Base-by-base conservation (phyloP, 257 asterid genomes). In the Datura wrightii region DNA sequence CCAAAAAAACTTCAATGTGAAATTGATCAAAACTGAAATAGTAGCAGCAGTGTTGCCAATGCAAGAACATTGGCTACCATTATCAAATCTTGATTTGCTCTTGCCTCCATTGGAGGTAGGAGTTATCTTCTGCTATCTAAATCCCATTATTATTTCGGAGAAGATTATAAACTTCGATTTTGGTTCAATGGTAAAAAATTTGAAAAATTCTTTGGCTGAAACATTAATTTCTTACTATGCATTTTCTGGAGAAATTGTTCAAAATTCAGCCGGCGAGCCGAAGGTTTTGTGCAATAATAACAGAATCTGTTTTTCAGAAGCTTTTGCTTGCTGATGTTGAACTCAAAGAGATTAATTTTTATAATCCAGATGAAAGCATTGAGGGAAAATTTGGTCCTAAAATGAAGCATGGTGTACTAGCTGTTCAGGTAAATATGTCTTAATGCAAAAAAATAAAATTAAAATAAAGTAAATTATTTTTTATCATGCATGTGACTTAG, bases 31-130 rank as follows among this genome's bases (percentile, higher is more conserved):
- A 5, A 84, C 24, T 6, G 86, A 84, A 15, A 34, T 42, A 24
- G 84, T 78, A 4, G 84, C 65, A 50, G 83, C 84, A 79, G 54
- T 44, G 10, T 36, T 76, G 42, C 79, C 83, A 84, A 76, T 74
- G 6, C 84, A 84, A 41, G 54, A 84, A 15, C 84, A 84, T 52
- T 84, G 87, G 87, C 52, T 79, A 10, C 84, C 84, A 63, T 10
- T 34, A 1, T 62, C 84, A 5, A 84, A 79, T 65, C 87, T 84
- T 10, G 87, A 84, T 52, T 79, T 84, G 41, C 67, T 84, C 18
- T 41, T 79, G 11, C 87, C 84, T 14, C 71, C 87, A 39, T 11
- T 84, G 3, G 53, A 48, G 2, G 62, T 79, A 3, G 79, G 84
- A 31, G 79, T 65, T 0, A 24, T 84, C 1, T 84, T 78, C 2